Evolutionary conservation across 306 rosid species (phyloP).

Genomic region (Oxytropis ochrocephala): DNA sequence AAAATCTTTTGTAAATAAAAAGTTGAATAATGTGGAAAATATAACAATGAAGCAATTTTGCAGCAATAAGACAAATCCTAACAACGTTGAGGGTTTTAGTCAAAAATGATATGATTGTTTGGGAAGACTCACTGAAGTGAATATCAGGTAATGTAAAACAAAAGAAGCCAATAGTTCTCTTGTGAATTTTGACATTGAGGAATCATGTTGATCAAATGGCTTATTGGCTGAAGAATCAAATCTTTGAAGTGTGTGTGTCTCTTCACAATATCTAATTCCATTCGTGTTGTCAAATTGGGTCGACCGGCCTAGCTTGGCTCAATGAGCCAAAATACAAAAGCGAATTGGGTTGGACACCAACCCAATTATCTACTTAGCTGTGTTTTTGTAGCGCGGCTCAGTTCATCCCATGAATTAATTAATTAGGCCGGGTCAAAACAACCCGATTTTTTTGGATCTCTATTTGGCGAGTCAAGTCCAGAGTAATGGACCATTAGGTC

Average conservation of each 20-base stretch:
- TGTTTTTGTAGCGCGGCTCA: no score
- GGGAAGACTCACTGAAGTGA: background rate
- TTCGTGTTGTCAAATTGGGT: no score
- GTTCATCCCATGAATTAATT: no score
- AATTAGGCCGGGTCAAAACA: no score
- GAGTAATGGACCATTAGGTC: no score
- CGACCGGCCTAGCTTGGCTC: no score
- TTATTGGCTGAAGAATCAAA: conserved; percentile 13
- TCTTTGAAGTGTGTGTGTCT: background rate
- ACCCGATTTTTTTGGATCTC: no score
- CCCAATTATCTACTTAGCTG: no score
- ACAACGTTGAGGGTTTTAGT: background rate
- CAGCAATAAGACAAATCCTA: conserved; percentile 25
- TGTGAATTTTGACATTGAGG: conserved; percentile 13
- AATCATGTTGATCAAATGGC: background rate
- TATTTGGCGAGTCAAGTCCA: no score
- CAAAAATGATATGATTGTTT: conserved; percentile 19
- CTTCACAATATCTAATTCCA: no score
- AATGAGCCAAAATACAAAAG: no score
- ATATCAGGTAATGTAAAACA: background rate
- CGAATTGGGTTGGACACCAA: no score
- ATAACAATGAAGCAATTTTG: background rate
- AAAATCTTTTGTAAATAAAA: conserved; percentile 5
- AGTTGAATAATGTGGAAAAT: background rate
- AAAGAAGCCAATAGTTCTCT: conserved; percentile 3